Conservation (phyloP, 805 yeast genomes). For the Hagleromyces aurorensis region DNA sequence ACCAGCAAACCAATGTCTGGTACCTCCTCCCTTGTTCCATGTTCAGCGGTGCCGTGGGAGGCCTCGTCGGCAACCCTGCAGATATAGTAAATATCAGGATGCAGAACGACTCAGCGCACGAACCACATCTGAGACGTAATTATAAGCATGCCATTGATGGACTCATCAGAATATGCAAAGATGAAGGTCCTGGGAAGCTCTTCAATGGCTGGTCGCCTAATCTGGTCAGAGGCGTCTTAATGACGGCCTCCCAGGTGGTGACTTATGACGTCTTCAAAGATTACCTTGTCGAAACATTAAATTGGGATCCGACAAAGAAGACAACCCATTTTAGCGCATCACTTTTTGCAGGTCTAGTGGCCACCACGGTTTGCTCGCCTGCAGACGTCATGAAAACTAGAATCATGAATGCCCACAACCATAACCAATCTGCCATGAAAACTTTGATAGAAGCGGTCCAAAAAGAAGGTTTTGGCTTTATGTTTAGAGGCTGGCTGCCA, state of each 20-base stretch:
- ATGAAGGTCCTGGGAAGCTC: conserved; percentile 53
- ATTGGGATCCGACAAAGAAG: conserved; percentile 51
- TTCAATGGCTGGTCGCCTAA: conserved; percentile 76
- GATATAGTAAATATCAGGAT: conserved; percentile 83
- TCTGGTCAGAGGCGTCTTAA: conserved; percentile 68
- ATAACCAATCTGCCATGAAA: conserved; percentile 39
- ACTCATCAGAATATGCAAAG: conserved; percentile 44
- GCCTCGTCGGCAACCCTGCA: conserved; percentile 80
- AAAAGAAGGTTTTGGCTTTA: conserved; percentile 66
- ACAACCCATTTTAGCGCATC: conserved; percentile 75
- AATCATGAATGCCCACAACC: conserved; percentile 56
- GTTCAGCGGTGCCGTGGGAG: conserved; percentile 82
- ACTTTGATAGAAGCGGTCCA: conserved; percentile 50
- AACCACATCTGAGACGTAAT: conserved; percentile 56
- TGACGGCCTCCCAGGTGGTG: conserved; percentile 89
- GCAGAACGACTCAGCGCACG: conserved; percentile 79
- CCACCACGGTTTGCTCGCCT: conserved; percentile 88
- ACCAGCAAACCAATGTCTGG: conserved; percentile 45
- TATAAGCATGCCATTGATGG: conserved; percentile 79
- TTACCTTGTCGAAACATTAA: conserved; percentile 41
- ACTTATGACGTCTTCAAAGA: conserved; percentile 72
- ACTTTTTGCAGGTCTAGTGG: conserved; percentile 74
- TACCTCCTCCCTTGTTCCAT: conserved; percentile 68
- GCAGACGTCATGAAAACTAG: conserved; percentile 87
- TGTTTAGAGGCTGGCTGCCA: conserved; percentile 90